Conservation (phyloP, 1,284 basidiomycete genomes). For the Fomitopsis schrenkii region DNA sequence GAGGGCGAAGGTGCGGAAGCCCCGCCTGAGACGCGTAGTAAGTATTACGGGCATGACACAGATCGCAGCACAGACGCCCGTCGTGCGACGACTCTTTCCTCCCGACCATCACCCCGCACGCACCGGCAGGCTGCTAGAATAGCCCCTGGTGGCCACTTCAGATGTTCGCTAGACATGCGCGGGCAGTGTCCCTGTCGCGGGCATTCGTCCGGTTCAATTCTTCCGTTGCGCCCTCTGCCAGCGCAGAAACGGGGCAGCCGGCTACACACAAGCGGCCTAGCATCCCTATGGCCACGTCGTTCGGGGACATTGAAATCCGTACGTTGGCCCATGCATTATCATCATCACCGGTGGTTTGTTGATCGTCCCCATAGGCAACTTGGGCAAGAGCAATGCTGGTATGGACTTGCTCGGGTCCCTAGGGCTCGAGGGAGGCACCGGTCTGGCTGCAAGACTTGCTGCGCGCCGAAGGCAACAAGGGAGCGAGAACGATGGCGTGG, state of each 20-base stretch:
- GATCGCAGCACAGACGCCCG: background rate
- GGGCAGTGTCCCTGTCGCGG: background rate
- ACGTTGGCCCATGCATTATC: background rate
- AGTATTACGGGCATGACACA: background rate
- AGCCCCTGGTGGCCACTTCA: background rate
- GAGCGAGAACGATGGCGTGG: background rate
- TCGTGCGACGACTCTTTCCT: background rate
- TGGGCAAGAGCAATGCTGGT: background rate
- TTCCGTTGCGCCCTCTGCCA: conserved; percentile 4
- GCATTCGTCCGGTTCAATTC: conserved; percentile 11
- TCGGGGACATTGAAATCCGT: conserved; percentile 35
- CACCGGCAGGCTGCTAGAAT: background rate
- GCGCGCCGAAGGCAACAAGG: background rate
- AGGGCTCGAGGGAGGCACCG: conserved; percentile 10
- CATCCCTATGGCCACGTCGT: conserved; percentile 24
- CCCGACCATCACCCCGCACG: background rate
- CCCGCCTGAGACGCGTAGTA: background rate
- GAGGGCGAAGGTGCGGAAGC: background rate
- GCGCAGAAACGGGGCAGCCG: conserved; percentile 1
- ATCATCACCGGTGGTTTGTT: background rate
- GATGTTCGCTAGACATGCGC: background rate
- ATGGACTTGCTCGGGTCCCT: conserved; percentile 12
- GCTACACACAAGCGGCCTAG: conserved; percentile 10
- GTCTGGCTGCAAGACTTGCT: conserved; percentile 2
- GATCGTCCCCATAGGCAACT: background rate